Base-by-base conservation (phyloP, 2,329 filamentous ascomycete genomes). In the Ceratocystis cubensis region DNA sequence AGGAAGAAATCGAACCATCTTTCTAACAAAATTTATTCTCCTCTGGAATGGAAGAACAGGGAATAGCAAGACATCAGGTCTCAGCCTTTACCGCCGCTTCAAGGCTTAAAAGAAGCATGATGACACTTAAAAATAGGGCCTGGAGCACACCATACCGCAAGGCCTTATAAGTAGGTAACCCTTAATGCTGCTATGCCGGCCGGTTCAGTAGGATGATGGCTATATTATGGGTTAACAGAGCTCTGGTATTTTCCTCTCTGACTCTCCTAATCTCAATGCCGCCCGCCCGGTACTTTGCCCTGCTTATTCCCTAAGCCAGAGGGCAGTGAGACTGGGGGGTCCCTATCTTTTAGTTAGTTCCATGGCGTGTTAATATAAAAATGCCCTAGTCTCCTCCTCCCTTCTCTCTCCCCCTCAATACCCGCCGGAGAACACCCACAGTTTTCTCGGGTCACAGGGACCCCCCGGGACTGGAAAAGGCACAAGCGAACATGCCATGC, bases 401-500 rank as follows among this genome's bases (percentile, higher is more conserved):
- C 25, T n/a, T 20, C 15, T 50, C 46, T 50, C 46, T 50, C 17
- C 25, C 13, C 28, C 53, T 33, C 53, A 59, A 8, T 59, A 59
- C 53, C 53, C 53, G 53, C 53, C 53, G 53, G 53, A 59, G 53
- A 33, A 59, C 53, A 33, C 53, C 53, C 53, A 25, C 53, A 59
- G 28, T 59, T 59, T 59, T 37, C 53, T 59, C 53, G 53, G 53
- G 25, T 30, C 28, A 59, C 53, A 59, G 28, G 53, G 28, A 25
- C 28, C 53, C 53, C 53, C 53, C 53, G 53, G 53, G 53, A 59
- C 53, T 59, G 53, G 7, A 2, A 59, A 59, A 59, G 53, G 53
- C 53, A 59, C 53, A 59, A 59, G 53, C 53, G 53, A 59, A 59
- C 53, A 59, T 59, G 53, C 53, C 53, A 59, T 59, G 53, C 53